Percentiles rank a stretch among this genome's conserved stretches.
Evolutionary conservation across 352 stramenopile species (phyloP).

Genomic region (Phytophthora melonis): DNA sequence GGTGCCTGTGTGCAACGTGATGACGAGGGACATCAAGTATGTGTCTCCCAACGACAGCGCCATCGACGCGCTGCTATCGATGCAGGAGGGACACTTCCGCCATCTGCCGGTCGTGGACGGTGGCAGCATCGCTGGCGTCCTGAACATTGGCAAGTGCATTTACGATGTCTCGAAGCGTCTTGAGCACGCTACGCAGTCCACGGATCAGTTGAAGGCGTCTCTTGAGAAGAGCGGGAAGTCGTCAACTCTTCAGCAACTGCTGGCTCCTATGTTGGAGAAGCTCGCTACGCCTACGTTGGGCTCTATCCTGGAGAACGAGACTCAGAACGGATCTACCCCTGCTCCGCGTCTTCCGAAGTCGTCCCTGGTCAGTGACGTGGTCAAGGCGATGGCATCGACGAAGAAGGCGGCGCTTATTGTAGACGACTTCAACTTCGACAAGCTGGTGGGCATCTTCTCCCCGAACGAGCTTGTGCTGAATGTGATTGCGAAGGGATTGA

Average conservation of each 20-base stretch:
- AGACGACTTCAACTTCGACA: slow-evolving; percentile 84
- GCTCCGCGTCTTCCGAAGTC: slow-evolving; percentile 88
- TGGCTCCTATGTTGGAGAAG: slow-evolving; percentile 87
- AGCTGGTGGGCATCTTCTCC: slow-evolving; percentile 96
- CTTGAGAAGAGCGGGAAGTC: slow-evolving; percentile 79
- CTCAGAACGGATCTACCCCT: slow-evolving; percentile 44
- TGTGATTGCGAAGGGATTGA: slow-evolving; percentile 94
- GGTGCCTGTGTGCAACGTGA: slow-evolving; percentile 88
- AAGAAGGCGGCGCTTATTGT: slow-evolving; percentile 96
- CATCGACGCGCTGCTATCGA: slow-evolving; percentile 97
- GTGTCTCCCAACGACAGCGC: slow-evolving; percentile 94
- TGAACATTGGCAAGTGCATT: slow-evolving; percentile 99
- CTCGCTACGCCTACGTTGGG: slow-evolving; percentile 80
- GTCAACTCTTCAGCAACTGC: slow-evolving; percentile 79
- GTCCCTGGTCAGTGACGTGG: slow-evolving; percentile 81
- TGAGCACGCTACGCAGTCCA: slow-evolving; percentile 90
- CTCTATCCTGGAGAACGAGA: slow-evolving; percentile 88
- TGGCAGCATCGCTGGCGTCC: slow-evolving; percentile 92
- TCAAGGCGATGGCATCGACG: slow-evolving; percentile 77
- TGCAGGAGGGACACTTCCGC: slow-evolving; percentile 98
- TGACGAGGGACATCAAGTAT: slow-evolving; percentile 97
- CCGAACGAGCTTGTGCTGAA: slow-evolving; percentile 97
- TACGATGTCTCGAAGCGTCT: slow-evolving; percentile 98
- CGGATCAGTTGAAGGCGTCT: slow-evolving; percentile 85
- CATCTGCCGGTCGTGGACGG: slow-evolving; percentile 96